phyloP scores from a whole-genome alignment of 768 basidiomycete genomes.

The Ramaria rubella region DNA sequence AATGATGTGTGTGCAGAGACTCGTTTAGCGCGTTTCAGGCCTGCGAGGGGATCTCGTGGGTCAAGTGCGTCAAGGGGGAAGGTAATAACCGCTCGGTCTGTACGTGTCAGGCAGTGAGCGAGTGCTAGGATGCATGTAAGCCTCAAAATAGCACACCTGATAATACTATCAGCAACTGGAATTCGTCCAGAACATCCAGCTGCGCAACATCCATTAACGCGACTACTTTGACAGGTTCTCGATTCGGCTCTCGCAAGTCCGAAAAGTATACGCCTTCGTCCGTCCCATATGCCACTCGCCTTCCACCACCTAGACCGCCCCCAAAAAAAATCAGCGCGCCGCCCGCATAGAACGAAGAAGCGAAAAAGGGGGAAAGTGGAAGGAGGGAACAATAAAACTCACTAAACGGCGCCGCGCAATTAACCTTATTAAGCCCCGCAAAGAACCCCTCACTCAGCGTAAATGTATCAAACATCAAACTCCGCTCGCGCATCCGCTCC shows the following conservation, averaged over 20 bases:
- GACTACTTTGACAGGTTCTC: slow-evolving; percentile 86
- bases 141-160: slow-evolving; percentile 54
- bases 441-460: slow-evolving; percentile 88
- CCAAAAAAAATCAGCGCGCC: neutral
- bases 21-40: slow-evolving; percentile 88
- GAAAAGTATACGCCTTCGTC: slow-evolving; percentile 96
- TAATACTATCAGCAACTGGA: slow-evolving; percentile 93
- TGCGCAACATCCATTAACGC: slow-evolving; percentile 86
- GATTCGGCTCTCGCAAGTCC: slow-evolving; percentile 67
- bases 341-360: too few species aligned
- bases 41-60: slow-evolving; percentile 81
- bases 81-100: slow-evolving; percentile 93
- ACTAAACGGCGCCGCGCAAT: slow-evolving; percentile 88
- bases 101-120: neutral
- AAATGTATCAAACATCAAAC: slow-evolving; percentile 78
- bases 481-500: slow-evolving; percentile 73
- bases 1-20: slow-evolving; percentile 96
- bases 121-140: neutral
- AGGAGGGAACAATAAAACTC: slow-evolving; percentile 38
- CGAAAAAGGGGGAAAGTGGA: too few species aligned
- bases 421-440: slow-evolving; percentile 75
- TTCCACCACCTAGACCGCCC: slow-evolving; percentile 55
- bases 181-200: slow-evolving; percentile 94
- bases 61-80: slow-evolving; percentile 93
- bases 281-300: slow-evolving; percentile 91